phyloP scores from a whole-genome alignment of 2,329 filamentous ascomycete species.

The Penicillium vulpinum region DNA sequence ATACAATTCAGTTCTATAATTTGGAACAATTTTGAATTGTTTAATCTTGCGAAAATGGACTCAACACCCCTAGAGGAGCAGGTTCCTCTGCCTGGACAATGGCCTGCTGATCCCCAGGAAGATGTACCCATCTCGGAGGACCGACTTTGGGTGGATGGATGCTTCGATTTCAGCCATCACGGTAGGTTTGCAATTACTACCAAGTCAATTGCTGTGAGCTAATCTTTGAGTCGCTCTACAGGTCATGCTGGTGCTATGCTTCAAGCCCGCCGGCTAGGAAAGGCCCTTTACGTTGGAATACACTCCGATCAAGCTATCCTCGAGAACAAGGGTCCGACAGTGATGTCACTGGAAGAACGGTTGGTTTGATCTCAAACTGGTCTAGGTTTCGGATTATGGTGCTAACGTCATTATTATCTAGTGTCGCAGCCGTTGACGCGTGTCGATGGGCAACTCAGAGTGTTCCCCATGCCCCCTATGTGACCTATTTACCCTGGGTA shows the following conservation, averaged over 20 bases:
- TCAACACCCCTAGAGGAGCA: conserved; percentile 28
- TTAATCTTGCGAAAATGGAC: conserved; percentile 10
- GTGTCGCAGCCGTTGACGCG: conserved; percentile 84
- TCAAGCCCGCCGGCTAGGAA: conserved; percentile 87
- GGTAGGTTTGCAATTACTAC: conserved; percentile 52
- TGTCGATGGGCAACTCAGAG: conserved; percentile 91
- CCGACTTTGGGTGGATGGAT: conserved; percentile 96
- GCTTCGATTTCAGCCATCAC: conserved; percentile 99
- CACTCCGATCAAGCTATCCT: conserved; percentile 95
- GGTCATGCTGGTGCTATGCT: conserved; percentile 96
- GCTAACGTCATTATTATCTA: conserved; percentile 35
- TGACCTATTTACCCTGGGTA: conserved; percentile 91
- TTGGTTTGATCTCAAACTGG: conserved; percentile 32
- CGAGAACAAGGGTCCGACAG: conserved; percentile 95
- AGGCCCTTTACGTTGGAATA: conserved; percentile 85
- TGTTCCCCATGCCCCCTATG: conserved; percentile 85
- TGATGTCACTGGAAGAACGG: conserved; percentile 93
- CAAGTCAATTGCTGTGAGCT: conserved; percentile 12
- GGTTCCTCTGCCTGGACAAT: conserved; percentile 57
- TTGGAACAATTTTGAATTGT: background rate
- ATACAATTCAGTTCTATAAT: background rate
- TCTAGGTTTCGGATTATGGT: background rate
- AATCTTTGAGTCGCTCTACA: conserved; percentile 35
- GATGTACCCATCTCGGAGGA: conserved; percentile 61
- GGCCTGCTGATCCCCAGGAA: conserved; percentile 66